These are phyloP conservation scores for Asclepias syriaca DNA, from an alignment of 257 asterid species.

Conservation along the genomic window DNA sequence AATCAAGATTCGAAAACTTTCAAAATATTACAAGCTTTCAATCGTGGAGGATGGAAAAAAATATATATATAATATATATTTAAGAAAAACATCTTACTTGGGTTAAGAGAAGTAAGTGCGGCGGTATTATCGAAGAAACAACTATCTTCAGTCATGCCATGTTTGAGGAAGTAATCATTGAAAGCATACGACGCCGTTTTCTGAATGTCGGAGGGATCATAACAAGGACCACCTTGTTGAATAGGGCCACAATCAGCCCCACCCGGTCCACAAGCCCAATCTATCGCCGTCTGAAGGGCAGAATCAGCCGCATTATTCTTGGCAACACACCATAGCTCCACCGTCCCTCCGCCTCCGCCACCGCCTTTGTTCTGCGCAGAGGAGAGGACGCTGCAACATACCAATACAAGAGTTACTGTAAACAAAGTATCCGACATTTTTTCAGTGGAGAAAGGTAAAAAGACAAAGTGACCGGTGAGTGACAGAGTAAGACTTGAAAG, in stretches of 20 bases:
- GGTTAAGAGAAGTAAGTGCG: slow-evolving; percentile 69
- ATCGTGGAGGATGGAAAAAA: background rate
- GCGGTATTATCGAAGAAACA: slow-evolving; percentile 63
- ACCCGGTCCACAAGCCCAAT: slow-evolving; percentile 87
- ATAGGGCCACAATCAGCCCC: slow-evolving; percentile 74
- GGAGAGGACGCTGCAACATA: slow-evolving; percentile 21
- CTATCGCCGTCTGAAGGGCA: slow-evolving; percentile 66
- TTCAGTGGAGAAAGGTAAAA: background rate
- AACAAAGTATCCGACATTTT: slow-evolving; percentile 16
- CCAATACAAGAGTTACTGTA: slow-evolving; percentile 2
- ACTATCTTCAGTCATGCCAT: slow-evolving; percentile 46
- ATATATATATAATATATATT: no score
- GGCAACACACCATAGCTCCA: slow-evolving; percentile 90
- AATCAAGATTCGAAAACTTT: background rate
- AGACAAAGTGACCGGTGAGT: background rate
- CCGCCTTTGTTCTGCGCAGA: slow-evolving; percentile 43
- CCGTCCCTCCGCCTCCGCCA: slow-evolving; percentile 23
- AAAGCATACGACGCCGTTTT: slow-evolving; percentile 79
- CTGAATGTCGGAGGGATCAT: slow-evolving; percentile 59
- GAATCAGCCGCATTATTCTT: slow-evolving; percentile 82
- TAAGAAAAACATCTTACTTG: slow-evolving; percentile 41
- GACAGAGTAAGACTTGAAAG: background rate
- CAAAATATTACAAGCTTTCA: background rate
- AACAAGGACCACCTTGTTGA: slow-evolving; percentile 73
- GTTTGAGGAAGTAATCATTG: slow-evolving; percentile 63